phyloP scores from a whole-genome alignment of 1,139 yeast species.

The Williopsis jadinii region DNA sequence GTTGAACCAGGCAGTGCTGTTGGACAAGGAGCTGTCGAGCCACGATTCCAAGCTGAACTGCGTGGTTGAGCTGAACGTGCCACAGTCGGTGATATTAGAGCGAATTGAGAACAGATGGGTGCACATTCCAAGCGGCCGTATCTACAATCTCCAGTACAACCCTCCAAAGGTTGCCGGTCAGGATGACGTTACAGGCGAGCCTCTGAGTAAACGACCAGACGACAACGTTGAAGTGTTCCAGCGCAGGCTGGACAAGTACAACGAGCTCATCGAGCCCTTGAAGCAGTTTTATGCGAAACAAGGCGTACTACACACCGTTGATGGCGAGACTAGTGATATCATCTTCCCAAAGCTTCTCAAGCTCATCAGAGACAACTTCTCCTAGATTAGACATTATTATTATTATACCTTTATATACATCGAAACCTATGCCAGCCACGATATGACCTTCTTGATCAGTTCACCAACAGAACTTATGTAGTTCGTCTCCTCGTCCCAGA shows the following conservation, averaged over 20 bases:
- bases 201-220: conserved; percentile 69
- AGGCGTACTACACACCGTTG: conserved; percentile 50
- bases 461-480: conserved; percentile 28
- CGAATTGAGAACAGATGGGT: conserved; percentile 85
- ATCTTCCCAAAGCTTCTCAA: conserved; percentile 64
- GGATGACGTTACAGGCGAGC: conserved; percentile 89
- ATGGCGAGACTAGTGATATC: conserved; percentile 78
- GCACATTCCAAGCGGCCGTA: conserved; percentile 77
- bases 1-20: conserved; percentile 54
- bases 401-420: too few species aligned
- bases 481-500: conserved; percentile 58
- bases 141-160: conserved; percentile 77
- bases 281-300: conserved; percentile 48
- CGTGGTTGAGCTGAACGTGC: conserved; percentile 81
- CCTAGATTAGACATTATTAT: background rate
- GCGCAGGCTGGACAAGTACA: conserved; percentile 59
- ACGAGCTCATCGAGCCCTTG: conserved; percentile 53
- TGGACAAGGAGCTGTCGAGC: conserved; percentile 45
- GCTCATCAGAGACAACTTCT: conserved; percentile 29
- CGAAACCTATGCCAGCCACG: conserved; percentile 16
- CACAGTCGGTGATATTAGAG: conserved; percentile 67
- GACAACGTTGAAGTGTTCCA: conserved; percentile 69
- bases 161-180: conserved; percentile 79
- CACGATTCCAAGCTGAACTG: conserved; percentile 37
- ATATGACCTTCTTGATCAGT: conserved; percentile 17